Conservation (phyloP, 306 rosid genomes). For the Lupinus albus region DNA sequence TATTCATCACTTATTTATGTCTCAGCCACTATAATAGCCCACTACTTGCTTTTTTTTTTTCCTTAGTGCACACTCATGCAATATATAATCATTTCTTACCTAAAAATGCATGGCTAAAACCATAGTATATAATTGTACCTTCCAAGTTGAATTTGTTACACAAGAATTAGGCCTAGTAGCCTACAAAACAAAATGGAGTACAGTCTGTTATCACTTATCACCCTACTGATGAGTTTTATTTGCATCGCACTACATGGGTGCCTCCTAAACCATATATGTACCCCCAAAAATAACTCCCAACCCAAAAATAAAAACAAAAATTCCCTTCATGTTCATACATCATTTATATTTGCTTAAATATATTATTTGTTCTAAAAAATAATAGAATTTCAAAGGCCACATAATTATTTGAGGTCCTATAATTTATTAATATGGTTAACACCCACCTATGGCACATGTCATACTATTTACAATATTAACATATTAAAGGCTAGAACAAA, state of each 20-base stretch:
- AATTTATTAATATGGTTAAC: too few species aligned
- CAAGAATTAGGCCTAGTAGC: slow-evolving; percentile 17
- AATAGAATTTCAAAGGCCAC: too few species aligned
- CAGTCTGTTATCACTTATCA: slow-evolving; percentile 57
- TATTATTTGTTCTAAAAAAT: too few species aligned
- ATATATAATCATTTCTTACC: slow-evolving; percentile 16
- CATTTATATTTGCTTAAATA: too few species aligned
- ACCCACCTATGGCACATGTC: too few species aligned
- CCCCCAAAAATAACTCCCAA: background rate
- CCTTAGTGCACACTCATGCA: slow-evolving; percentile 33
- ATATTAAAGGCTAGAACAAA: too few species aligned
- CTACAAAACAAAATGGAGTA: slow-evolving; percentile 53
- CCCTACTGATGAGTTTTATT: slow-evolving; percentile 35
- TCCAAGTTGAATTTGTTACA: background rate
- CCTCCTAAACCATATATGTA: slow-evolving; percentile 7
- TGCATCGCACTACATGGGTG: slow-evolving; percentile 34
- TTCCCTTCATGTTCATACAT: background rate
- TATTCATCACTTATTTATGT: slow-evolving; percentile 35
- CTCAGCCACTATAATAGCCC: slow-evolving; percentile 23
- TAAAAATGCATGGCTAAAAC: slow-evolving; percentile 17
- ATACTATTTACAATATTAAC: too few species aligned
- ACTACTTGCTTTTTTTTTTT: background rate
- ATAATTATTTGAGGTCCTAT: too few species aligned
- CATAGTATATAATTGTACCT: slow-evolving; percentile 11
- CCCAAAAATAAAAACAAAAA: background rate